These are phyloP conservation scores for Cotoneaster glaucophyllus DNA, from an alignment of 306 rosid species.

Conservation along the genomic window DNA sequence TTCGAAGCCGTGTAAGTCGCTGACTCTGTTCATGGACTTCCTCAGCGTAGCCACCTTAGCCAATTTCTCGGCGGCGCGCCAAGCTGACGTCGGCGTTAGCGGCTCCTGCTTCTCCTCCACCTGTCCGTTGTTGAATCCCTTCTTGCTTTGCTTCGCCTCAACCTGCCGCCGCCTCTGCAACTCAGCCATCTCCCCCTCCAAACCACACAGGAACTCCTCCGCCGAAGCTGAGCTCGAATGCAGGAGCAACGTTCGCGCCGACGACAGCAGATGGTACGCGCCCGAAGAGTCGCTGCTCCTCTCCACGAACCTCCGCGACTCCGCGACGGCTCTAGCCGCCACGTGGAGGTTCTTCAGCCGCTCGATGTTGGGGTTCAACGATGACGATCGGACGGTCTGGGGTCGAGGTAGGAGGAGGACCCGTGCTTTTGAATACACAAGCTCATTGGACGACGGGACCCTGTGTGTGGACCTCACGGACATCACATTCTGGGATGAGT, in stretches of 20 bases:
- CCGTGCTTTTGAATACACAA: constrained; percentile 42
- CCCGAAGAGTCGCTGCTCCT: constrained; percentile 45
- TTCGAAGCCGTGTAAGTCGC: constrained; percentile 96
- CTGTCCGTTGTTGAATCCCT: not conserved
- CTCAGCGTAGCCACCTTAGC: constrained; percentile 96
- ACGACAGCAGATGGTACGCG: constrained; percentile 56
- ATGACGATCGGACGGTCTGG: constrained; percentile 55
- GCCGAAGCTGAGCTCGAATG: constrained; percentile 45
- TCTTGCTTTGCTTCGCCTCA: constrained; percentile 22
- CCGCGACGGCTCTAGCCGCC: constrained; percentile 70
- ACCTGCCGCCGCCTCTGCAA: constrained; percentile 45
- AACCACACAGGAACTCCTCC: constrained; percentile 46
- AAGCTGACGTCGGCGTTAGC: constrained; percentile 90
- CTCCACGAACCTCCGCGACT: constrained; percentile 52
- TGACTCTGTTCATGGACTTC: constrained; percentile 95
- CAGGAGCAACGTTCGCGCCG: constrained; percentile 69
- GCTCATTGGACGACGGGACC: constrained; percentile 52
- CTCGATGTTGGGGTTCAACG: constrained; percentile 31
- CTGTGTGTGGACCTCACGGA: constrained; percentile 56
- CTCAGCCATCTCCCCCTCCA: constrained; percentile 65
- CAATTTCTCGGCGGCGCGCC: constrained; percentile 91
- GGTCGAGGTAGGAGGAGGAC: constrained; percentile 55
- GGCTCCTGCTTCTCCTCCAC: constrained; percentile 64
- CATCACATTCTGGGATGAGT: constrained; percentile 32
- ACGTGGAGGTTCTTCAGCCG: constrained; percentile 69